These are phyloP conservation scores for Cryptosporidium ryanae DNA, from an alignment of 169 alveolate species.

Conservation along the genomic window DNA sequence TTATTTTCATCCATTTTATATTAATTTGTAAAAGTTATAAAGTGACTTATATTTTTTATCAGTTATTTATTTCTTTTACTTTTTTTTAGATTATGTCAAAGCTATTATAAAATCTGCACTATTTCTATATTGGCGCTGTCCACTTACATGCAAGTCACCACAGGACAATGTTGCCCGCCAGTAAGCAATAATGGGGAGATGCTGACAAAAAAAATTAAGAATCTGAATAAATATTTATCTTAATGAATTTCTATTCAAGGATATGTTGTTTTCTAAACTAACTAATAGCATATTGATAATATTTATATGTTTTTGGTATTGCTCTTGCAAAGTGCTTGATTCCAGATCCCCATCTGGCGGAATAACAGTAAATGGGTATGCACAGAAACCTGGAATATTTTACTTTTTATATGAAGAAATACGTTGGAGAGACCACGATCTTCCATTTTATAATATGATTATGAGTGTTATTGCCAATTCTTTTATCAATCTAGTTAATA, in stretches of 20 bases:
- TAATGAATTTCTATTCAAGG: too few species aligned
- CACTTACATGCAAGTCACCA: conserved; percentile 70
- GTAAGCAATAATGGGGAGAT: background rate
- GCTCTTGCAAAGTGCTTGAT: background rate
- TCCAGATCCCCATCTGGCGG: conserved; percentile 70
- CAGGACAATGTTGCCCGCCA: conserved; percentile 52
- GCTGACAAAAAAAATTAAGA: background rate
- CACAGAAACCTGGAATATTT: conserved; percentile 70
- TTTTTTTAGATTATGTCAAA: conserved; percentile 12
- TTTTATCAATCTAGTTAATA: conserved; percentile 14
- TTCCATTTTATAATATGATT: conserved; percentile 60
- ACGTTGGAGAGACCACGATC: conserved; percentile 72
- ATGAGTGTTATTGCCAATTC: conserved; percentile 49
- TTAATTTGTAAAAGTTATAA: background rate
- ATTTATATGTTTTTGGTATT: background rate
- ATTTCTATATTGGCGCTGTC: conserved; percentile 27
- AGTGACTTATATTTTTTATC: background rate
- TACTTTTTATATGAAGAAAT: conserved; percentile 59
- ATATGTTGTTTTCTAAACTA: background rate
- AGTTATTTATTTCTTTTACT: background rate
- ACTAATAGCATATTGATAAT: background rate
- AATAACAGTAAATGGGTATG: conserved; percentile 54
- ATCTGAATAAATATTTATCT: background rate
- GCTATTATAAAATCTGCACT: conserved; percentile 18
- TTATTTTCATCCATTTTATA: background rate